Evolutionary conservation across 495 filamentous ascomycete species (phyloP), one percentile per base, ranked within the genome.

Genomic region (Daldinia decipiens): DNA sequence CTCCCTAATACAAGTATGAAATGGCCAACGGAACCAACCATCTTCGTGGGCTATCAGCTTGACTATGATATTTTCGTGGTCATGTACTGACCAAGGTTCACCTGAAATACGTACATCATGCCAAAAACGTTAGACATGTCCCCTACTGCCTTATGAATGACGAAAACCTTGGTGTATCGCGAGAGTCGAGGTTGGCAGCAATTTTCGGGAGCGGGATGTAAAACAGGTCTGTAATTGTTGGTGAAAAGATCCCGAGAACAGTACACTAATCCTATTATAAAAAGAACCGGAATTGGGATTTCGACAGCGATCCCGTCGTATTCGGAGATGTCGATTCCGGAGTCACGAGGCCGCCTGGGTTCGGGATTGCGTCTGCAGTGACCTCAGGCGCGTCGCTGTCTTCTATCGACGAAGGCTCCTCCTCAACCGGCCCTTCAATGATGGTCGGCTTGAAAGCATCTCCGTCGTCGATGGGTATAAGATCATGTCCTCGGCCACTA

Each of bases 401-500:
- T 9, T 73, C 71, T 9, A 75, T 62, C n/a, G 67, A 65, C 1
- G 58, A 59, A 11, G 80, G 80, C 56, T 84, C 83, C 65, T 85
- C 83, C 55, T 82, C 80, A 27, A 85, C 82, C 0, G 82, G 77
- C 0, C 81, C 83, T 60, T 84, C 76, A 24, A 85, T 80, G 19
- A 79, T 66, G 1, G 83, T 84, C 17, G 83, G 83, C 9, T 75
- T 78, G 54, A 84, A 84, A 7, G 66, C 70, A 29, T 77, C 68
- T 12, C 68, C 77, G n/a, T 78, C 81, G 29, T 81, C 79, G 11
- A 71, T 61, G 21, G 74, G 60, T 47, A 67, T 70, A 17, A 74
- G 75, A 34, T 83, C 82, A 47, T 82, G 81, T 19, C 85, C 85
- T 24, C 80, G 79, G 15, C 86, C 86, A 58, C 81, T 84, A 36